These are phyloP conservation scores for Pezicula carpinea DNA, from an alignment of 2,329 filamentous ascomycete genomes.

Conservation along the genomic window DNA sequence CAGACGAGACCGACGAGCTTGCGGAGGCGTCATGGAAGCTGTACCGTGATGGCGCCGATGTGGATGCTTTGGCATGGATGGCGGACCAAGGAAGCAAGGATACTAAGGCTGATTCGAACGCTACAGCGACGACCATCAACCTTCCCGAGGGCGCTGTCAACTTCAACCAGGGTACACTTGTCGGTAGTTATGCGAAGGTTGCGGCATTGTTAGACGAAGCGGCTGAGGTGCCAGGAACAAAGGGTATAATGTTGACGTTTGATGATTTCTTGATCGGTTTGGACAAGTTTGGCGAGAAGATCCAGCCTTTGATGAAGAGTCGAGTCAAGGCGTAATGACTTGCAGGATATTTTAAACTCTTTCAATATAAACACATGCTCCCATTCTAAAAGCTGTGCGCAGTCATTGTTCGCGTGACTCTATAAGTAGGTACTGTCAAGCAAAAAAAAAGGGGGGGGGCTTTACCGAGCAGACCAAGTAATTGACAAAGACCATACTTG, in stretches of 20 bases:
- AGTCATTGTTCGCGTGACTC: no score
- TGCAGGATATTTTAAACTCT: no score
- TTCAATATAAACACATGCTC: no score
- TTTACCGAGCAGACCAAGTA: no score
- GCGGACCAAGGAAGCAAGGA: constrained; percentile 28
- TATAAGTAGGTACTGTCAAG: no score
- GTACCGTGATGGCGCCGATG: constrained; percentile 29
- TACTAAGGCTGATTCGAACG: constrained; percentile 25
- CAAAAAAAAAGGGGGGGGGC: no score
- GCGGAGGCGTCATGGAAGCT: constrained; percentile 28
- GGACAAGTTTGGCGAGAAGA: constrained; percentile 28
- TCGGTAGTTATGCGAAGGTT: constrained; percentile 26
- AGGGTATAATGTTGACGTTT: constrained; percentile 31
- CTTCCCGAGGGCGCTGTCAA: constrained; percentile 29
- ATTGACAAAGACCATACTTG: no score
- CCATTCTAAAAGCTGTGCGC: no score
- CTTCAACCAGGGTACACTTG: constrained; percentile 27
- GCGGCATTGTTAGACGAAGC: constrained; percentile 29
- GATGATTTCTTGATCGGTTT: constrained; percentile 29
- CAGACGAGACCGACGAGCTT: constrained; percentile 27
- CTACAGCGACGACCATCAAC: constrained; percentile 23
- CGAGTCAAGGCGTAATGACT: constrained; percentile 7
- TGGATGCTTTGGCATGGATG: constrained; percentile 30
- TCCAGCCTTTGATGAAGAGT: constrained; percentile 32
- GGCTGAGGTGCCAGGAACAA: constrained; percentile 27